Evolutionary conservation across 2,329 filamentous ascomycete genomes (phyloP).

Genomic region (Apiospora kogelbergensis): DNA sequence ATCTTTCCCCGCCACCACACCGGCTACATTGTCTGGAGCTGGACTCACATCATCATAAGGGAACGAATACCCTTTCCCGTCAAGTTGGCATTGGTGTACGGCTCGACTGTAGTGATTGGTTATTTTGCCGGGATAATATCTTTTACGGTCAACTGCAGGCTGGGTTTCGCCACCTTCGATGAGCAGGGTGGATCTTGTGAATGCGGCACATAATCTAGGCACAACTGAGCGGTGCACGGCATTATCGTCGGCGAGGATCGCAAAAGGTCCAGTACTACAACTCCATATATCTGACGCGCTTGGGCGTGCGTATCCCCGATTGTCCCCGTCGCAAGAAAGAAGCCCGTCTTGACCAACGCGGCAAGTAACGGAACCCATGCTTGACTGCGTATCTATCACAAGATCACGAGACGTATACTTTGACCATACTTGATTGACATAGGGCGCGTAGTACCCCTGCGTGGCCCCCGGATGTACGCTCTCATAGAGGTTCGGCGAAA

Average conservation of each 20-base stretch:
- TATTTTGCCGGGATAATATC: conserved; percentile 45
- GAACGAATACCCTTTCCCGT: conserved; percentile 64
- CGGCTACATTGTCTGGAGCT: conserved; percentile 51
- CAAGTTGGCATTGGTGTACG: conserved; percentile 58
- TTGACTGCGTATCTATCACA: conserved; percentile 37
- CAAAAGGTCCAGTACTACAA: conserved; percentile 50
- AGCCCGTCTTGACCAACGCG: conserved; percentile 29
- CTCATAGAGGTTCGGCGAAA: conserved; percentile 44
- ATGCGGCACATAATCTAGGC: conserved; percentile 50
- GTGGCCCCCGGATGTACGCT: conserved; percentile 35
- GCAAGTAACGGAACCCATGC: conserved; percentile 39
- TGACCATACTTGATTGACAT: conserved; percentile 48
- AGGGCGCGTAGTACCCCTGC: conserved; percentile 42
- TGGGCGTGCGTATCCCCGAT: conserved; percentile 24
- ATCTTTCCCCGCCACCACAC: conserved; percentile 46
- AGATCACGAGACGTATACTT: conserved; percentile 39
- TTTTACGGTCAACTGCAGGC: conserved; percentile 35
- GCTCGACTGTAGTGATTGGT: conserved; percentile 59
- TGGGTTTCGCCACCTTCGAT: conserved; percentile 46
- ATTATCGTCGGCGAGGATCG: conserved; percentile 36
- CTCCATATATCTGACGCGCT: conserved; percentile 46
- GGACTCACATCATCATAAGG: conserved; percentile 69
- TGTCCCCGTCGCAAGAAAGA: conserved; percentile 43
- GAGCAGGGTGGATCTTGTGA: conserved; percentile 46
- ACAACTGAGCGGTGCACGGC: conserved; percentile 41